phyloP scores from a whole-genome alignment of 306 rosid genomes.

The Cucurbita moschata region DNA sequence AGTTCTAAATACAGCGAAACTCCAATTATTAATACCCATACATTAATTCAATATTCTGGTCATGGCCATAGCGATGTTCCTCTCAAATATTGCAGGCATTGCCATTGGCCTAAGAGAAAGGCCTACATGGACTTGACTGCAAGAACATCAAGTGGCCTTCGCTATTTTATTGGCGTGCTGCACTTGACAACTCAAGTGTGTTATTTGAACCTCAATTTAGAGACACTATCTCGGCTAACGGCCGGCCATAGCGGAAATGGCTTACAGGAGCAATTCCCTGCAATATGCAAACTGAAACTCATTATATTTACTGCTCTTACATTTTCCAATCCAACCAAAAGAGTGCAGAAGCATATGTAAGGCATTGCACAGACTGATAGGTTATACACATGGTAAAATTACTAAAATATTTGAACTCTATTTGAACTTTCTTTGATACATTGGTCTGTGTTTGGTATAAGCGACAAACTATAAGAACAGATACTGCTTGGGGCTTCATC shows the following conservation, averaged over 20 bases:
- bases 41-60: neutral
- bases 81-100: neutral
- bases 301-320: neutral
- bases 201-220: neutral
- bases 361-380: neutral
- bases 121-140: conserved; percentile 25
- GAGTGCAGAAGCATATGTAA: neutral
- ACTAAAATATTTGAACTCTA: neutral
- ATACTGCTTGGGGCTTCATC: neutral
- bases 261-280: neutral
- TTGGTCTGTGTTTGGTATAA: neutral
- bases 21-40: neutral
- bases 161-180: neutral
- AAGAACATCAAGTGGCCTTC: conserved; percentile 27
- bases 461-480: neutral
- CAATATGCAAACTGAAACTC: neutral
- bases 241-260: neutral
- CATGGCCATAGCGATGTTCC: neutral
- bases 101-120: neutral
- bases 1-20: neutral
- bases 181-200: conserved; percentile 4
- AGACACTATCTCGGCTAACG: neutral
- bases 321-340: neutral
- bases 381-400: neutral
- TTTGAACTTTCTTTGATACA: neutral